Percentiles rank a stretch among this genome's conserved stretches.
phyloP scores from a whole-genome alignment of 2,329 filamentous ascomycete genomes.

The Metarhizium album region DNA sequence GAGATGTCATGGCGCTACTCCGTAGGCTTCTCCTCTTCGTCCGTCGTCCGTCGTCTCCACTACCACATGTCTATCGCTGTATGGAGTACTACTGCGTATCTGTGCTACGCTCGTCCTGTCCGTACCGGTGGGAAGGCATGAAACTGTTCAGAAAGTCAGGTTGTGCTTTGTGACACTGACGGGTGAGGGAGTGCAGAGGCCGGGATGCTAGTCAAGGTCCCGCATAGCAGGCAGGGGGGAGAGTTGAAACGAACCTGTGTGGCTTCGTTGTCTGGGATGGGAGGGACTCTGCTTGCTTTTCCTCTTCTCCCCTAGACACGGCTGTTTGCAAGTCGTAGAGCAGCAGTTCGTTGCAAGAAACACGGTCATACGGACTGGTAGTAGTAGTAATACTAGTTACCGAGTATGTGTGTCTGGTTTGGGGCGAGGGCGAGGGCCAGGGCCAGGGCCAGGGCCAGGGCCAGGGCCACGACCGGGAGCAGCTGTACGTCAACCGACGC shows the following conservation, averaged over 20 bases:
- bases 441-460: background rate
- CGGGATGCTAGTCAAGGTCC: background rate
- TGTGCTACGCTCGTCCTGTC: background rate
- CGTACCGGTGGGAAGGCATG: background rate
- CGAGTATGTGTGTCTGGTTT: too few species aligned
- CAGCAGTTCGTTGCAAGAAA: background rate
- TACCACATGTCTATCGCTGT: background rate
- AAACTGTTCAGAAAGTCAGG: background rate
- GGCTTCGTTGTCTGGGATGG: background rate
- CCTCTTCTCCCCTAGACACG: background rate
- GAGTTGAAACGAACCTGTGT: slow-evolving; percentile 1
- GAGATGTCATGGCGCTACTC: background rate
- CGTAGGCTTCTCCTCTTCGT: background rate
- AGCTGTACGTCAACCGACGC: slow-evolving; percentile 3
- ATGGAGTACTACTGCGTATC: too few species aligned
- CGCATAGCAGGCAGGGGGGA: background rate
- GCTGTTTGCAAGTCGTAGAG: too few species aligned
- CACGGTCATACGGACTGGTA: too few species aligned
- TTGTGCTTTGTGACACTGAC: background rate
- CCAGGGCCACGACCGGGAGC: background rate
- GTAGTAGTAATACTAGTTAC: too few species aligned
- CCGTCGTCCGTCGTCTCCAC: background rate
- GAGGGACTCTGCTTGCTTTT: background rate
- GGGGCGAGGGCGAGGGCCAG: too few species aligned
- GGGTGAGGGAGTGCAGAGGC: too few species aligned